phyloP scores from a whole-genome alignment of 495 filamentous ascomycete species.

The Tetracladium setigerum region DNA sequence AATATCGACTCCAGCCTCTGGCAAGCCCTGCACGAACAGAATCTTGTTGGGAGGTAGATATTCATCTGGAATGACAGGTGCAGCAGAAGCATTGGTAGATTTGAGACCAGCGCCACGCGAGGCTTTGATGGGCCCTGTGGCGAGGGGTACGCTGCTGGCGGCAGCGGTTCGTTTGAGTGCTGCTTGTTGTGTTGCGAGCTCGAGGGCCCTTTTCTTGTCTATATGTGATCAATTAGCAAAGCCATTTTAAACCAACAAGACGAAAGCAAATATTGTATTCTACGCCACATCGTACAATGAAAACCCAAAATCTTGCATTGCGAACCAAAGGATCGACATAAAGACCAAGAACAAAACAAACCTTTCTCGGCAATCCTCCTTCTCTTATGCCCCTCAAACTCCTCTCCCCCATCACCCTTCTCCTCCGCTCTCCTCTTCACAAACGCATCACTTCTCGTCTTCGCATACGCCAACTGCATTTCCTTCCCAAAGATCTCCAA shows the following conservation, averaged over 20 bases:
- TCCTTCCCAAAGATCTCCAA: slow-evolving; percentile 93
- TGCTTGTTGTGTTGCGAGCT: slow-evolving; percentile 75
- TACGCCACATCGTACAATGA: not conserved
- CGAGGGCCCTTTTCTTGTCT: slow-evolving; percentile 90
- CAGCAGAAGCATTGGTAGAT: slow-evolving; percentile 57
- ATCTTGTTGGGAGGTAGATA: slow-evolving; percentile 96
- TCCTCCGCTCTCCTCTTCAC: slow-evolving; percentile 63
- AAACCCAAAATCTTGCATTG: slow-evolving; percentile 1
- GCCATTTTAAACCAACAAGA: not conserved
- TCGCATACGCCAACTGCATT: slow-evolving; percentile 81
- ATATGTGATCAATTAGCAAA: slow-evolving; percentile 1
- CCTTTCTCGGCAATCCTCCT: slow-evolving; percentile 85
- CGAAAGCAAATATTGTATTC: not conserved
- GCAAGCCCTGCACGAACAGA: slow-evolving; percentile 90
- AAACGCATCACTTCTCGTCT: slow-evolving; percentile 81
- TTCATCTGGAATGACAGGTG: slow-evolving; percentile 86
- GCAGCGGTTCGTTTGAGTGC: slow-evolving; percentile 68
- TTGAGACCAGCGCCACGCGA: slow-evolving; percentile 76
- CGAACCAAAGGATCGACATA: not conserved
- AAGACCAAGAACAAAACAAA: slow-evolving; percentile 28
- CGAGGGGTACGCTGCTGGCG: slow-evolving; percentile 37
- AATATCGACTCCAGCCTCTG: slow-evolving; percentile 68
- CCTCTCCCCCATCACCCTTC: slow-evolving; percentile 34
- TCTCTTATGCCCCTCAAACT: slow-evolving; percentile 83
- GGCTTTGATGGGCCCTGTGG: slow-evolving; percentile 57